These are phyloP conservation scores for Nemophila menziesii DNA, from an alignment of 257 asterid genomes.

Conservation along the genomic window DNA sequence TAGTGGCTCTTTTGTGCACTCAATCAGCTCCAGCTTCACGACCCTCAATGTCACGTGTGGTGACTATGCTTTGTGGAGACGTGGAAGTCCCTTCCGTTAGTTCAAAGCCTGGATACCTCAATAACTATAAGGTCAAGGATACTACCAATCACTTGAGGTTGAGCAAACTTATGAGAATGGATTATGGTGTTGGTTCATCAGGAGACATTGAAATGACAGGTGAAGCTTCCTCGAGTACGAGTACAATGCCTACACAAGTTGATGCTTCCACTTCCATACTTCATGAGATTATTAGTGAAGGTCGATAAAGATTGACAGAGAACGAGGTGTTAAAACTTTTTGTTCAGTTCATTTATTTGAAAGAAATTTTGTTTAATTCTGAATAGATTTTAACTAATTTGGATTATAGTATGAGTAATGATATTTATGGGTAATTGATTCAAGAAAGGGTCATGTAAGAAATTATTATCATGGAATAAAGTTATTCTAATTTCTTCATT, in stretches of 20 bases:
- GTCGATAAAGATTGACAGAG: too few relatives aligned
- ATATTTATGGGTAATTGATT: too few relatives aligned
- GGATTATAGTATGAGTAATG: too few relatives aligned
- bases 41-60: conserved; percentile 59
- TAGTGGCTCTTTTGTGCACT: conserved; percentile 48
- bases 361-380: too few relatives aligned
- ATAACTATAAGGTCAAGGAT: conserved; percentile 43
- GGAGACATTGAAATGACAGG: neutral
- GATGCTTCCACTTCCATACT: conserved; percentile 26
- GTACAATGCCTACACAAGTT: conserved; percentile 1
- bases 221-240: conserved; percentile 12
- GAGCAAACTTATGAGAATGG: conserved; percentile 9
- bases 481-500: too few relatives aligned
- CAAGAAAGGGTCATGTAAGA: too few relatives aligned
- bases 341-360: too few relatives aligned
- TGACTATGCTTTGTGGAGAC: conserved; percentile 65
- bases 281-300: conserved; percentile 34
- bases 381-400: too few relatives aligned
- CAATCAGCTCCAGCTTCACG: conserved; percentile 43
- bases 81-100: conserved; percentile 35
- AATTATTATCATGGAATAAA: too few relatives aligned
- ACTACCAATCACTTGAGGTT: conserved; percentile 19
- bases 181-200: conserved; percentile 1
- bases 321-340: too few relatives aligned
- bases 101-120: conserved; percentile 43